Base-by-base conservation (phyloP, 225 moss, liverwort and hornwort species). In the Rhytidiadelphus loreus region DNA sequence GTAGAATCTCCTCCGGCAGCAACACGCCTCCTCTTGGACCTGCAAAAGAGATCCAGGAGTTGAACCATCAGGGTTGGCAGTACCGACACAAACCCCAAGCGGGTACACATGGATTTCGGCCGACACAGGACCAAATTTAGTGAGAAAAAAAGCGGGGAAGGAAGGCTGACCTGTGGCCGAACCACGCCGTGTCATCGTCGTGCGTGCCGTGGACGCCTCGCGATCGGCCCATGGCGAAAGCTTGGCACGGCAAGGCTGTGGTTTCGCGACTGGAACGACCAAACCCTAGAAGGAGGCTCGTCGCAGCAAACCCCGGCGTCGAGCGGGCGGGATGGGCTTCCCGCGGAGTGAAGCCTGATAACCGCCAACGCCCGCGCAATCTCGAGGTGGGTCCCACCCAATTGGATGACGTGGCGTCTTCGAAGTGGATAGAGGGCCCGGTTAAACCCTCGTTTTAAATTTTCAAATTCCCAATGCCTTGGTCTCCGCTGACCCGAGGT, bases 11-110 rank as follows among this genome's bases (percentile, higher is more conserved):
- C 97, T 81, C 96, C 96, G 72, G 91, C 81, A 28, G 94, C 93
- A 87, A 96, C 90, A 82, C 99, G 96, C 89, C 99, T 93, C 72
- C 99, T 89, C 93, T 99, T 99, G 60, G 99, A 97, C 90, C 99
- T 99, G 96, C 61, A 87, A n/a, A 25, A 53, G 55, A 28, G 77
- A 90, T 76, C 79, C 82, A 82, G 55, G 63, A 83, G 52, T 66
- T 44, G 39, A 87, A 73, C 12, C 50, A 16, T 84, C 70, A 85
- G 61, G n/a, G 43, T 59, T n/a, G 56, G 21, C 37, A 43, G 39
- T 86, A 91, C 87, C 82, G 85, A 85, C 89, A 85, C 83, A 85
- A 85, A 83, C 86, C 92, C 79, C 84, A 86, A 41, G 71, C 46
- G 60, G 60, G 52, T 29, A 58, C 32, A 58, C 59, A 85, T 68